Base-by-base conservation (phyloP, 331 rosid species). In the Telfairia occidentalis region DNA sequence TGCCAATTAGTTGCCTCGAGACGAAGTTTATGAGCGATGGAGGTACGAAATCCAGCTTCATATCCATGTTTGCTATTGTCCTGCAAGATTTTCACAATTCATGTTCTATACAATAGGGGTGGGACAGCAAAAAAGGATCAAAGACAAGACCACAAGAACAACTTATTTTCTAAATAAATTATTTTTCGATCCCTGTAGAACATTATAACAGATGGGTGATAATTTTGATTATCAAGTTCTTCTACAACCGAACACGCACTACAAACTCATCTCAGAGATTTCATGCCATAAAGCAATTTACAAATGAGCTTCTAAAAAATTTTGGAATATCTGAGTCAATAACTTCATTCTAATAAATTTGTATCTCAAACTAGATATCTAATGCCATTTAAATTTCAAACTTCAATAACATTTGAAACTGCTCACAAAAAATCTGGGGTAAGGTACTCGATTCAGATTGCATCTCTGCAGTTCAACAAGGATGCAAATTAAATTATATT, bases 1-100 rank as follows among this genome's bases (percentile, higher is more conserved):
- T 89, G 82, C 99, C 97, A 5, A 95, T 86, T 60, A 95, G 88
- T 89, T 95, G 99, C 78, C 99, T 89, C 58, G 97, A 83, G 78
- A 95, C 81, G 79, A 95, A 95, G 91, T 95, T 92, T 78, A 95
- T 84, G 66, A 95, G 88, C 46, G 93, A 81, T 29, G 99, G 97
- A 53, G 96, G 94, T 49, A 92, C 80, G 18, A 95, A 85, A 74
- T 92, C 97, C 86, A 95, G 72, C 96, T 95, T 95, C 45, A 95
- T 48, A 86, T 95, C 99, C 97, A 88, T 70, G 85, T 75, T 95
- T 48, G 88, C 96, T 83, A 90, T 92, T 18, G 92, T 85, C 90
- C 99, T 95, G 77, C 83, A 81, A 85, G 79, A 76, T 61, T 78
- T 38, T 71, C 84, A 43, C 48, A 57, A 16, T 53, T 32, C 67